Conservation (phyloP, 352 stramenopile species). For the Globisporangium viniferum region DNA sequence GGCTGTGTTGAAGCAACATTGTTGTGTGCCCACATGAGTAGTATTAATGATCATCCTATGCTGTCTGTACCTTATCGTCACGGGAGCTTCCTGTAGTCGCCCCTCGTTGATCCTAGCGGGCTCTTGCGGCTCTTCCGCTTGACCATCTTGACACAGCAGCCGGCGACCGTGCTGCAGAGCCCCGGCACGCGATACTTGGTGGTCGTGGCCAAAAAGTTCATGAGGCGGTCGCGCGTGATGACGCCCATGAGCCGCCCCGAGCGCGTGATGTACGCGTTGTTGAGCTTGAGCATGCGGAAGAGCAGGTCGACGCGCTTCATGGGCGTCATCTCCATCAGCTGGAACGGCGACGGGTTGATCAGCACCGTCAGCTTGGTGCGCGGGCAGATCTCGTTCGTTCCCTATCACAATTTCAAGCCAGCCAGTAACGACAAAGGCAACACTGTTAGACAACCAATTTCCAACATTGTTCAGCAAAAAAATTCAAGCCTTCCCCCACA, state of each 20-base stretch:
- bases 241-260: conserved; percentile 74
- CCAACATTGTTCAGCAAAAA: no score
- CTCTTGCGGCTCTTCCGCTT: conserved; percentile 1
- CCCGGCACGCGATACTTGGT: conserved; percentile 59
- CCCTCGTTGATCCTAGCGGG: neutral
- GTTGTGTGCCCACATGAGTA: no score
- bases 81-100: conserved; percentile 10
- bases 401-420: no score
- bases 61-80: neutral
- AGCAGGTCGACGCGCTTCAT: conserved; percentile 83
- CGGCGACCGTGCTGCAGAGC: conserved; percentile 37
- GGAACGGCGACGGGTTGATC: conserved; percentile 75
- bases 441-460: no score
- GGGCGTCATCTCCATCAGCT: conserved; percentile 81
- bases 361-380: conserved; percentile 68
- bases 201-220: conserved; percentile 76
- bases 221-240: conserved; percentile 75
- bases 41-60: no score
- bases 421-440: no score
- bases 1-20: no score
- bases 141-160: conserved; percentile 16
- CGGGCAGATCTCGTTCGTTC: conserved; percentile 59
- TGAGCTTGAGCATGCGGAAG: conserved; percentile 89
- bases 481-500: no score
- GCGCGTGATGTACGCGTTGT: conserved; percentile 85